phyloP scores from a whole-genome alignment of 192 early-diverging fungal species.

The Oehlia diaphana region DNA sequence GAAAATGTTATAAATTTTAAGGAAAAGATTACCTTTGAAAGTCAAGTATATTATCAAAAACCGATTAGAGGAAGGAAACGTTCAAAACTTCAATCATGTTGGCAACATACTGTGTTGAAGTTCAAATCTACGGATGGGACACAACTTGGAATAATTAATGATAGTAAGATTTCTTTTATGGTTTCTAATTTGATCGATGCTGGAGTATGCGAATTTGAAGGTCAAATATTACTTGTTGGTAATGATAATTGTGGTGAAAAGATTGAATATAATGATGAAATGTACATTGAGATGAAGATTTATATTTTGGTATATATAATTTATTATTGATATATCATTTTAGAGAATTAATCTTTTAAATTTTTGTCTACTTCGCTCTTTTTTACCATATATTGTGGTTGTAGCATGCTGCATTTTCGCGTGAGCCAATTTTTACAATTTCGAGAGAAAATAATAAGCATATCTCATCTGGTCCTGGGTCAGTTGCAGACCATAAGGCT shows the following conservation, averaged over 20 bases:
- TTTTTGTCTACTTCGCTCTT: background rate
- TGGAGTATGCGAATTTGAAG: constrained; percentile 46
- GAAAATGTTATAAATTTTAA: background rate
- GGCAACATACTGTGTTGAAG: background rate
- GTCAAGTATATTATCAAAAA: background rate
- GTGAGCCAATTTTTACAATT: constrained; percentile 29
- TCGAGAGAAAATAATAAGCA: constrained; percentile 7
- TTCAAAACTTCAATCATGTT: background rate
- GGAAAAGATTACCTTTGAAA: background rate
- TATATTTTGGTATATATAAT: background rate
- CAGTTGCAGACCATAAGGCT: background rate
- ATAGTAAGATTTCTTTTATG: background rate
- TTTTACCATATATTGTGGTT: constrained; percentile 34
- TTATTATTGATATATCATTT: background rate
- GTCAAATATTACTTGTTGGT: constrained; percentile 35
- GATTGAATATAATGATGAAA: constrained; percentile 35
- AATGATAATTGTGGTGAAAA: constrained; percentile 30
- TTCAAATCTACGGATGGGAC: background rate
- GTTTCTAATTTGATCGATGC: constrained; percentile 52
- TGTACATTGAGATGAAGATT: background rate
- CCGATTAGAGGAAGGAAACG: background rate
- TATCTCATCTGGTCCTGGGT: background rate
- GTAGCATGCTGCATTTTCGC: constrained; percentile 41
- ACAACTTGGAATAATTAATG: background rate
- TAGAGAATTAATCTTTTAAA: no score